Percentiles rank a stretch among this genome's conserved stretches.
phyloP scores from a whole-genome alignment of 768 basidiomycete species.

The Obba rivulosa region DNA sequence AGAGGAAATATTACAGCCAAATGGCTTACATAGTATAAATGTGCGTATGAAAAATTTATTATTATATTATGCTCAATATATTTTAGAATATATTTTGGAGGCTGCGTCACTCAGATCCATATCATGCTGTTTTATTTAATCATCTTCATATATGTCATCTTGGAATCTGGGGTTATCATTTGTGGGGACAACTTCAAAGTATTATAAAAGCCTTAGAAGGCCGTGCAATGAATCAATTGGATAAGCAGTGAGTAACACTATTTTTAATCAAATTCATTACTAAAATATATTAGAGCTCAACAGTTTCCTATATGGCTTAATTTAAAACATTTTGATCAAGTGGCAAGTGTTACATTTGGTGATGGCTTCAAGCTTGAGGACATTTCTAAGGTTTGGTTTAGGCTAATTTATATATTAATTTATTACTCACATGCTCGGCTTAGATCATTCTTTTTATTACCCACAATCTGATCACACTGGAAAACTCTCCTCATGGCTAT shows the following conservation, averaged over 20 bases:
- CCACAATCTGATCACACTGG: not conserved
- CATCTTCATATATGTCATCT: not conserved
- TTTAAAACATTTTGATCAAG: not conserved
- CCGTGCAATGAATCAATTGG: not conserved
- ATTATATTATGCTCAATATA: not conserved
- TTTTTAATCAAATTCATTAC: not conserved
- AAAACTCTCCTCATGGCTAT: not conserved
- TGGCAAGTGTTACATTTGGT: not conserved
- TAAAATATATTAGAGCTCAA: not conserved
- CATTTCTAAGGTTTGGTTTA: not conserved
- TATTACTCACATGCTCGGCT: too few species aligned
- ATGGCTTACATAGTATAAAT: not conserved
- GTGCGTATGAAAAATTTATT: not conserved
- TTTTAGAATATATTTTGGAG: conserved; percentile 4
- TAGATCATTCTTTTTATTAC: not conserved
- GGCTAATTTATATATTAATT: not conserved
- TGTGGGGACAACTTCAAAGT: not conserved
- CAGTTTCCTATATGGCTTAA: not conserved
- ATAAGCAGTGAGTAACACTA: not conserved
- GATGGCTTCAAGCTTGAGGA: conserved; percentile 1
- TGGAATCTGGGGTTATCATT: conserved; percentile 1
- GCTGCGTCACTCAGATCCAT: not conserved
- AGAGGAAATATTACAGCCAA: not conserved
- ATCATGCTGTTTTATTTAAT: conserved; percentile 3
- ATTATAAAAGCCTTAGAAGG: not conserved